Base-by-base conservation (phyloP, 306 rosid genomes). In the Urtica urens region DNA sequence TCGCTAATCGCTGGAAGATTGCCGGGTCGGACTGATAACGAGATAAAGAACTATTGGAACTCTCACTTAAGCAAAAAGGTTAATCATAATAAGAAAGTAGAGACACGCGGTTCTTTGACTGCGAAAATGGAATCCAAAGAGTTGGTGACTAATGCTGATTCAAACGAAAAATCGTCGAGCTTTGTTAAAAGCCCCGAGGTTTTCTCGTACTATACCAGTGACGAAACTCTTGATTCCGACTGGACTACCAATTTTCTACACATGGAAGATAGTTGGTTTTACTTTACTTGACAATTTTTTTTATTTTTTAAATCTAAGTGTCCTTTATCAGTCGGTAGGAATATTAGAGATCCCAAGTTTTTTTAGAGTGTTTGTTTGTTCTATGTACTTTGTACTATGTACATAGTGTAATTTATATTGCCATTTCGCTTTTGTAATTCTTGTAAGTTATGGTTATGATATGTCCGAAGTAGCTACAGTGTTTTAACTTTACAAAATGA, bases 31-130 rank as follows among this genome's bases (percentile, higher is more conserved):
- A 73, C 75, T 2, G 79, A 73, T 20, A 69, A 69, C 19, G 70
- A 69, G 63, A 69, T 69, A 1, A 69, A 69, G 51, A 69, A 69
- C 21, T 69, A 69, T 14, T 63, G 75, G 75, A 68, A 73, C 55
- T 68, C 79, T 41, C 68, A 53, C 51, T 49, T 73, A 63, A 46
- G 72, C 59, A 73, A 73, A 59, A 73, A 64, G 62, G n/a, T n/a
- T n/a, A n/a, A n/a, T n/a, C n/a, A n/a, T n/a, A 64, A 39, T 3
- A 73, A 57, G 55, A 65, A 25, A 31, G 15, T 13, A 2, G 59
- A 63, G 44, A 60, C 41, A 25, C n/a, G n/a, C n/a, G n/a, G n/a
- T n/a, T n/a, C n/a, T n/a, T n/a, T n/a, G n/a, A n/a, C n/a, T n/a
- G n/a, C n/a, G n/a, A n/a, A n/a, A n/a, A 15, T 56, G 23, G 28